phyloP scores from a whole-genome alignment of 2,329 filamentous ascomycete genomes.

The Cucurbitaria berberidis region DNA sequence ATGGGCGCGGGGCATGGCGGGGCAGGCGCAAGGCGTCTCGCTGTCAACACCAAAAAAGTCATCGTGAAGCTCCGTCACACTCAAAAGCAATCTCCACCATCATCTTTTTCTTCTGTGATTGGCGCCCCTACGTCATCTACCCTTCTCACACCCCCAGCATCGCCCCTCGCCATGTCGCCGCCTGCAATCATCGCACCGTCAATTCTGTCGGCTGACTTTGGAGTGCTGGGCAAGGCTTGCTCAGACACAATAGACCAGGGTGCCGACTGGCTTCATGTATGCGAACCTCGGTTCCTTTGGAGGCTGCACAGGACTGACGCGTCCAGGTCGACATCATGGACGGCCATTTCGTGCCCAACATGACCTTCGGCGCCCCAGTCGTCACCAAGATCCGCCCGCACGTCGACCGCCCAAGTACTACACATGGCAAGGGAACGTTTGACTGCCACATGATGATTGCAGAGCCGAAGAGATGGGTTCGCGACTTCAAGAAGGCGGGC shows the following conservation, averaged over 20 bases:
- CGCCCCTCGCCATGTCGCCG: constrained; percentile 72
- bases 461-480: constrained; percentile 99
- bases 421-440: constrained; percentile 85
- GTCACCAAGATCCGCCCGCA: constrained; percentile 91
- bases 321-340: constrained; percentile 98
- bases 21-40: constrained; percentile 30
- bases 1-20: constrained; percentile 20
- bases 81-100: constrained; percentile 27
- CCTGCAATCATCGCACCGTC: constrained; percentile 95
- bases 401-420: constrained; percentile 74
- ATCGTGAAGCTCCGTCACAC: constrained; percentile 37
- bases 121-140: constrained; percentile 19
- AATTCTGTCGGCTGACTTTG: constrained; percentile 98
- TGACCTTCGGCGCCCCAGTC: constrained; percentile 94
- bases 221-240: constrained; percentile 83
- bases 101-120: constrained; percentile 21
- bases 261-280: constrained; percentile 62
- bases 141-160: constrained; percentile 10
- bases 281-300: constrained; percentile 2
- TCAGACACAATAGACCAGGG: constrained; percentile 82
- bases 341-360: constrained; percentile 97
- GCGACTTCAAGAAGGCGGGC: constrained; percentile 89
- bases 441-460: constrained; percentile 99
- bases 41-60: constrained; percentile 44
- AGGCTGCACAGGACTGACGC: constrained; percentile 61